Base-by-base conservation (phyloP, 2,329 filamentous ascomycete species). In the Paramyrothecium roridum region DNA sequence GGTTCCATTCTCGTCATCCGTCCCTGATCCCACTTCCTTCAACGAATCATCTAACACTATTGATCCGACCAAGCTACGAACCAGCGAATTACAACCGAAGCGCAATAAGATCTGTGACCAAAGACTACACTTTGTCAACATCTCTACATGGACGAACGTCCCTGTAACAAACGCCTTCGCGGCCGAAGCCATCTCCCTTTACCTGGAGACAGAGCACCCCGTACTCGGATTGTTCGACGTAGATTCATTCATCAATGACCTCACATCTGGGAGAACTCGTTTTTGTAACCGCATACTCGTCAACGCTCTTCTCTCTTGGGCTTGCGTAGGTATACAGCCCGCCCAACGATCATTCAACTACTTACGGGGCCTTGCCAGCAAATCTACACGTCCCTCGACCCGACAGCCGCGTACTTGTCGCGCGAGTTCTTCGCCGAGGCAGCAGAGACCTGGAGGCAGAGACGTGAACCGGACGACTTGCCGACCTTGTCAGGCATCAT, bases 271-370 rank as follows among this genome's bases (percentile, higher is more conserved):
- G 3, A 53, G 55, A 16, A 48, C 52, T 3, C 56, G 59, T 0
- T 67, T 67, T 50, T 76, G 72, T 47, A 73, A 70, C 2, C 57
- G 60, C 1, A 65, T 75, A 11, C 56, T 76, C 1, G 69, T 76
- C 12, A 67, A 69, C 47, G 61, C 72, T 2, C 54, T 62, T 1
- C 61, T 59, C 22, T 62, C 59, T 8, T 61, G 58, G 60, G 51
- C 45, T 22, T 43, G 63, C 68, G 71, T 73, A 26, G 58, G 70
- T 50, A 10, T 3, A 3, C 30, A 26, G 52, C 19, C 11, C 48
- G 4, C 33, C 6, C 11, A 10, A 37, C n/a, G 11, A 23, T 11
- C 23, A 10, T 30, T 30, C 10, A 30, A 4, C 26, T 30, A 46
- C 7, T 17, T 17, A 22, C 8, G 20, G 22, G 2, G 59, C 48